Evolutionary conservation across 139 green algal genomes (phyloP).

Genomic region (Chlamydomonas schloesseri): DNA sequence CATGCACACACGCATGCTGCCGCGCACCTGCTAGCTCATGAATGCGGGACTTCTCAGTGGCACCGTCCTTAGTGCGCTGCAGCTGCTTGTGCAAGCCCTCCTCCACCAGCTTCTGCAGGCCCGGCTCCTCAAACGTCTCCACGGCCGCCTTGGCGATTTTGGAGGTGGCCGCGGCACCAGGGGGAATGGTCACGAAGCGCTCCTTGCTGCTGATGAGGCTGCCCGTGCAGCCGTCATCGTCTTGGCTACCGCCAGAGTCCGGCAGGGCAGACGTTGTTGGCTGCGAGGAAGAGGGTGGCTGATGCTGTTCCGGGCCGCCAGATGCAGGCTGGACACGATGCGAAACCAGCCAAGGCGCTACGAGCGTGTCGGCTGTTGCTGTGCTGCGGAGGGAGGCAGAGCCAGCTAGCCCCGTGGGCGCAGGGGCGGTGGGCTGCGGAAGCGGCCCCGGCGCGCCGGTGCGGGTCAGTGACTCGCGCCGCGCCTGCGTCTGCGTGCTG

Average conservation of each 20-base stretch:
- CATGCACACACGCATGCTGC: background rate
- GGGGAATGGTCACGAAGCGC: conserved; percentile 2
- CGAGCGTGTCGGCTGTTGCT: background rate
- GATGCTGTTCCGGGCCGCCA: background rate
- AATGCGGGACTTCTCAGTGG: conserved; percentile 83
- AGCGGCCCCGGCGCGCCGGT: background rate
- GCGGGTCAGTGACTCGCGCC: conserved; percentile 10
- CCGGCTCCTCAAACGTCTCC: conserved; percentile 75
- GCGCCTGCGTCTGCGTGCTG: background rate
- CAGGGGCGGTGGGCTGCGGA: background rate
- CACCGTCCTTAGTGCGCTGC: conserved; percentile 84
- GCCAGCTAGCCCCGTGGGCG: too few relatives aligned
- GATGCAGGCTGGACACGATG: background rate
- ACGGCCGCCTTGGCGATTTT: conserved; percentile 51
- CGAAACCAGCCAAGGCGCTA: background rate
- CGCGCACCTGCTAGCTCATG: conserved; percentile 79
- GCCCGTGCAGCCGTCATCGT: background rate
- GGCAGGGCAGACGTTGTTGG: background rate
- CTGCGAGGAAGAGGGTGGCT: background rate
- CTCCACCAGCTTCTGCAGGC: conserved; percentile 65
- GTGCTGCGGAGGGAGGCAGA: too few relatives aligned
- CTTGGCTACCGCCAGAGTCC: background rate
- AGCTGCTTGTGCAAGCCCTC: conserved; percentile 79
- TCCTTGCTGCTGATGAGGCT: conserved; percentile 14
- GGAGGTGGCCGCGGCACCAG: conserved; percentile 22